Conservation (phyloP, 768 basidiomycete genomes). For the Lactarius tabidus region DNA sequence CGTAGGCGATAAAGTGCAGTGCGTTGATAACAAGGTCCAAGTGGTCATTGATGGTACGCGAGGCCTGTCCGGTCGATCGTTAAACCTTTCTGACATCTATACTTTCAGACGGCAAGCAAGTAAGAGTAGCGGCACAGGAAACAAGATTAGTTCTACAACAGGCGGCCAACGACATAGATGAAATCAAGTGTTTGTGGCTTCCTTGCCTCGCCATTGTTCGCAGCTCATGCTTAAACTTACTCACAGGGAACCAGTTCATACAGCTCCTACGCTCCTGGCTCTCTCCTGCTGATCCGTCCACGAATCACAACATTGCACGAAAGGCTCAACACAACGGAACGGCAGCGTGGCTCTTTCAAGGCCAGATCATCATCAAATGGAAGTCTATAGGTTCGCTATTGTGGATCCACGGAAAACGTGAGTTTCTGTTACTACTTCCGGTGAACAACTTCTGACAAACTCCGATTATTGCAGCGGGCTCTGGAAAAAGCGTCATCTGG, state of each 20-base stretch:
- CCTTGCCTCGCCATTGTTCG: neutral
- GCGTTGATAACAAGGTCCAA: neutral
- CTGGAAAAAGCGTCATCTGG: neutral
- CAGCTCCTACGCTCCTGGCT: neutral
- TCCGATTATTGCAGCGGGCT: neutral
- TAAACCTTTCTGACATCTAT: too few species aligned
- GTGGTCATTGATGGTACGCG: too few species aligned
- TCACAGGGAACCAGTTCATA: neutral
- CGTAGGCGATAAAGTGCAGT: too few species aligned
- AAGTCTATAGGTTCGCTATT: neutral
- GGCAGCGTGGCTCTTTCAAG: neutral
- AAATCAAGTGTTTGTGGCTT: neutral
- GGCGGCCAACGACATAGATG: neutral
- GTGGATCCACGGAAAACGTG: neutral
- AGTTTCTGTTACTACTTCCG: neutral
- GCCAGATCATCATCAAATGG: neutral
- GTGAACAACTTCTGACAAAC: neutral
- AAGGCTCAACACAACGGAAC: neutral
- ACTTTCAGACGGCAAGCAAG: too few species aligned
- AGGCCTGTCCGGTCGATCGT: too few species aligned
- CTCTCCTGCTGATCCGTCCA: neutral
- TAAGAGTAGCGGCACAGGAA: too few species aligned
- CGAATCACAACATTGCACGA: too few species aligned
- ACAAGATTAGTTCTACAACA: too few species aligned
- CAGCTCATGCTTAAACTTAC: neutral